phyloP scores from a whole-genome alignment of 1,284 basidiomycete species.

The Stereum hirsutum region DNA sequence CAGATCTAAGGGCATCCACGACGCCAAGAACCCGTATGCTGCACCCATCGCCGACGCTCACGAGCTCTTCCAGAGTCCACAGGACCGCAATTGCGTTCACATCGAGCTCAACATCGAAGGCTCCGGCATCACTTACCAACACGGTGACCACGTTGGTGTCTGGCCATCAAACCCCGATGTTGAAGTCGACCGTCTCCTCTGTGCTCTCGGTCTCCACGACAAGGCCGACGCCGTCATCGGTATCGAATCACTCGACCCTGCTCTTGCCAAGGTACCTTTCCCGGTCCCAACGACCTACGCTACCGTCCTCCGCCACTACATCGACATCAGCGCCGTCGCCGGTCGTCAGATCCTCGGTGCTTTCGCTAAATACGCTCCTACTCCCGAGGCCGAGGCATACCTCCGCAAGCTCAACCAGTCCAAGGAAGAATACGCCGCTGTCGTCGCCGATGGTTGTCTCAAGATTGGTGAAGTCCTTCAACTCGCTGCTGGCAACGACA shows the following conservation, averaged over 20 bases:
- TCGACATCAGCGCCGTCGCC: constrained; percentile 90
- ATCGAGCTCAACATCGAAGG: constrained; percentile 93
- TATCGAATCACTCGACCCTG: constrained; percentile 94
- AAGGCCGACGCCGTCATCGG: constrained; percentile 79
- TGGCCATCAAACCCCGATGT: constrained; percentile 94
- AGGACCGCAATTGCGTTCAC: constrained; percentile 91
- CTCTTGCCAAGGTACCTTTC: constrained; percentile 98
- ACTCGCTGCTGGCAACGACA: constrained; percentile 75
- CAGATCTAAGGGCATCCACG: constrained; percentile 87
- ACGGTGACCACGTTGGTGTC: constrained; percentile 95
- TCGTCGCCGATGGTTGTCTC: constrained; percentile 77
- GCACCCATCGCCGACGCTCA: constrained; percentile 72
- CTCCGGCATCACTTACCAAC: constrained; percentile 96
- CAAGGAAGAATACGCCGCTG: constrained; percentile 77
- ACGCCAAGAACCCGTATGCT: constrained; percentile 95
- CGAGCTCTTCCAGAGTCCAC: constrained; percentile 75
- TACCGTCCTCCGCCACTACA: constrained; percentile 92
- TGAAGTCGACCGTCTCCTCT: constrained; percentile 86
- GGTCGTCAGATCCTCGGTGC: constrained; percentile 89
- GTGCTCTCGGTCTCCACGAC: constrained; percentile 74
- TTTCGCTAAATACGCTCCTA: constrained; percentile 85
- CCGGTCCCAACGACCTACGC: constrained; percentile 94
- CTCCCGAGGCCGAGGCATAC: constrained; percentile 64
- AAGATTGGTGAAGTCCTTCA: constrained; percentile 91
- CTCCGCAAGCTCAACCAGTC: constrained; percentile 76